phyloP scores from a whole-genome alignment of 176 grass and related monocot genomes.

The Otatea glauca region DNA sequence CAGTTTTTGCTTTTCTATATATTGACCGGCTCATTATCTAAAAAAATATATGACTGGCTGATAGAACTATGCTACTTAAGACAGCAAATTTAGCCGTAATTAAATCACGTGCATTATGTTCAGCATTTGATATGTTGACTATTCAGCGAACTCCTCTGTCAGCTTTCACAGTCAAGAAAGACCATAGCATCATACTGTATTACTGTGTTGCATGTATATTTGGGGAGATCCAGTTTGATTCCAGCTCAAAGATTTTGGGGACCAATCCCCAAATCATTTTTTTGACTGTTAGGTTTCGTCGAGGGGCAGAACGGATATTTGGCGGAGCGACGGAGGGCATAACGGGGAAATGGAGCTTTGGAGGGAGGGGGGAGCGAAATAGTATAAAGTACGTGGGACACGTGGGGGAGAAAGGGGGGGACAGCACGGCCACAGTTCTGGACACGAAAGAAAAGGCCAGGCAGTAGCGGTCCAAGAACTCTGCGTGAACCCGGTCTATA shows the following conservation, averaged over 20 bases:
- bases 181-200: too few species aligned
- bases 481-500: slow-evolving; percentile 6
- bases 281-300: background rate
- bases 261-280: slow-evolving; percentile 31
- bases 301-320: slow-evolving; percentile 20
- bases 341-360: background rate
- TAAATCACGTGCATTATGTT: background rate
- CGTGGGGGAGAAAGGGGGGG: background rate
- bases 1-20: background rate
- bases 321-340: background rate
- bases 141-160: background rate
- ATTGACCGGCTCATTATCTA: too few species aligned
- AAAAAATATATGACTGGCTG: background rate
- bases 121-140: background rate
- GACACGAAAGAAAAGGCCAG: slow-evolving; percentile 48
- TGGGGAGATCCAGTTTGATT: slow-evolving; percentile 36
- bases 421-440: slow-evolving; percentile 46
- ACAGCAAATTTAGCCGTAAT: background rate
- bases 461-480: background rate
- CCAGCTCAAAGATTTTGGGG: slow-evolving; percentile 44
- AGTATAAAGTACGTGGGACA: slow-evolving; percentile 52
- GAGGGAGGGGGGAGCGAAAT: background rate
- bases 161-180: slow-evolving; percentile 7
- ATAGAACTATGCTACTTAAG: background rate
- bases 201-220: background rate